These are phyloP conservation scores for Jaapia argillacea DNA, from an alignment of 768 basidiomycete species.

Conservation along the genomic window DNA sequence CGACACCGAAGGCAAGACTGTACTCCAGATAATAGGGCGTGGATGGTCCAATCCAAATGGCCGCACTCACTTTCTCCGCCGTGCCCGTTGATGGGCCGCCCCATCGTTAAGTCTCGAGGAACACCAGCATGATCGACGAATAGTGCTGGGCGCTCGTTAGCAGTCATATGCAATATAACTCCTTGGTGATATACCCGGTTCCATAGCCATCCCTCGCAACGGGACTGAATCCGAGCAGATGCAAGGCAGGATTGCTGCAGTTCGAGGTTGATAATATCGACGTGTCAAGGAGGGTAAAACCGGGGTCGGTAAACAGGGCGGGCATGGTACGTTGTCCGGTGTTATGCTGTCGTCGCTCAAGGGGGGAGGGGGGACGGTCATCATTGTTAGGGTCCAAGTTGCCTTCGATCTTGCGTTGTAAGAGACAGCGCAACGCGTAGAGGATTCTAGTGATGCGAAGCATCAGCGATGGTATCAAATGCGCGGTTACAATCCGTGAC, in stretches of 20 bases:
- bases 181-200: constrained; percentile 98
- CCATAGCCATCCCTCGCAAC: constrained; percentile 94
- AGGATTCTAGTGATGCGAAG: constrained; percentile 45
- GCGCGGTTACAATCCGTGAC: constrained; percentile 2
- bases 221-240: constrained; percentile 91
- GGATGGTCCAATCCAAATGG: constrained; percentile 43
- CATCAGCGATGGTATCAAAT: neutral
- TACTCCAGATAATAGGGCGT: no score
- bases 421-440: constrained; percentile 91
- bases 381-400: constrained; percentile 20
- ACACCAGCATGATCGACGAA: constrained; percentile 72
- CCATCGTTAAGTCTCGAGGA: constrained; percentile 69
- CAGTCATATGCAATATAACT: constrained; percentile 73
- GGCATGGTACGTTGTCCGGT: constrained; percentile 35
- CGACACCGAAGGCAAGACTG: no score
- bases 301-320: constrained; percentile 81
- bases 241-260: constrained; percentile 90
- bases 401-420: constrained; percentile 67
- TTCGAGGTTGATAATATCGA: constrained; percentile 95
- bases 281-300: constrained; percentile 71
- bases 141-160: constrained; percentile 77
- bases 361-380: constrained; percentile 16
- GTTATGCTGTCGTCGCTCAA: constrained; percentile 10
- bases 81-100: constrained; percentile 46
- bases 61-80: constrained; percentile 29